These are phyloP conservation scores for Boechera divaricarpa DNA, from an alignment of 345 rosid species.

Conservation along the genomic window DNA sequence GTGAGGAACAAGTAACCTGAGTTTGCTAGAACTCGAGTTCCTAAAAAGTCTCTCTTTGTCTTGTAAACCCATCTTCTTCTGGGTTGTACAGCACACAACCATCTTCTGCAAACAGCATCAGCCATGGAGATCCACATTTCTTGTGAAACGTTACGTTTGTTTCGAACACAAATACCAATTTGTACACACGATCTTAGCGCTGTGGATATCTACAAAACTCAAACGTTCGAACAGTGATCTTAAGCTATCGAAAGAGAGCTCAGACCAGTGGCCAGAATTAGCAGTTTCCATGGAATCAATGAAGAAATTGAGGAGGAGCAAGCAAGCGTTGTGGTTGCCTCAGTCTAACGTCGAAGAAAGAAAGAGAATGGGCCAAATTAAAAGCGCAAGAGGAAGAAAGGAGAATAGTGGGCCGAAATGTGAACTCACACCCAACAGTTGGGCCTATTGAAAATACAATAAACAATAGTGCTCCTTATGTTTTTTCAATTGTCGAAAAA, in stretches of 20 bases:
- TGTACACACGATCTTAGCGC: not conserved
- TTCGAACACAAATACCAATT: not conserved
- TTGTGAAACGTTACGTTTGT: not conserved
- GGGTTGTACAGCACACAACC: not conserved
- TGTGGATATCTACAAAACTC: not conserved
- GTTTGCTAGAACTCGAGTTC: not conserved
- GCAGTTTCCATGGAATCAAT: not conserved
- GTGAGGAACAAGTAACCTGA: not conserved
- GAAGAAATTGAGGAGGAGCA: not conserved
- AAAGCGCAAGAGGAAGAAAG: not conserved
- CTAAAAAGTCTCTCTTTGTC: not conserved
- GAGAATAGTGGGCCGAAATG: not conserved
- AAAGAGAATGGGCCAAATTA: not conserved
- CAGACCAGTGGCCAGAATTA: not conserved
- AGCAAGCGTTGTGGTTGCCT: not conserved
- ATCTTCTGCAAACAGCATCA: not conserved
- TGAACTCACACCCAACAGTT: not conserved
- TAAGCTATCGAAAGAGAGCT: not conserved
- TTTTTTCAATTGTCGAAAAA: no score
- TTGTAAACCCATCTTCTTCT: not conserved
- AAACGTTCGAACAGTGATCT: not conserved
- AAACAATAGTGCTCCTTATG: no score
- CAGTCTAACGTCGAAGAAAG: not conserved
- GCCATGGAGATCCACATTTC: not conserved
- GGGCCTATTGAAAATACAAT: not conserved